Percentiles rank a stretch among this genome's conserved stretches.
phyloP scores from a whole-genome alignment of 179 eudicot genomes.

The Heliamphora pulchella region DNA sequence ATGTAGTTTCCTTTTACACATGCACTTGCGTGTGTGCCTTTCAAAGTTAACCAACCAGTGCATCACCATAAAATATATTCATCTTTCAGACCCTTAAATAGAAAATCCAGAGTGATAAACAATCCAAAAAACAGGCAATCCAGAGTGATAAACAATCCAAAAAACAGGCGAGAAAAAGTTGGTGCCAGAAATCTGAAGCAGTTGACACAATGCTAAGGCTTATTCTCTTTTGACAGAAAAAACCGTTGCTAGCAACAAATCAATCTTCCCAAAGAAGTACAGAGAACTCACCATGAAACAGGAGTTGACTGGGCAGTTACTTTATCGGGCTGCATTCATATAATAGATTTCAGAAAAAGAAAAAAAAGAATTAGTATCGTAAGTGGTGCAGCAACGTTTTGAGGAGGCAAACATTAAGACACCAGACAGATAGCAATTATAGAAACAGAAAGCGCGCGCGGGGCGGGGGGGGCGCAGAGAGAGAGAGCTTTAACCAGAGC shows the following conservation, averaged over 20 bases:
- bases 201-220: background rate
- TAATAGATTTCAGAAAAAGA: background rate
- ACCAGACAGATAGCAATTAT: background rate
- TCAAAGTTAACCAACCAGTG: background rate
- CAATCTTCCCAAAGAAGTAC: slow-evolving; percentile 12
- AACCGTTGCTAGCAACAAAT: slow-evolving; percentile 5
- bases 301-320: slow-evolving; percentile 80
- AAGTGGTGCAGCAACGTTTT: background rate
- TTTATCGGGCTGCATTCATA: slow-evolving; percentile 58
- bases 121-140: too few relatives aligned
- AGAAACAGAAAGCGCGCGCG: background rate
- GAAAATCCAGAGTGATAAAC: too few relatives aligned
- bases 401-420: background rate
- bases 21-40: background rate
- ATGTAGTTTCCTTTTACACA: background rate
- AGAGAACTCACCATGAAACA: slow-evolving; percentile 79
- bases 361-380: background rate
- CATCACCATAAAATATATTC: background rate
- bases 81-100: background rate
- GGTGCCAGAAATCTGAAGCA: background rate
- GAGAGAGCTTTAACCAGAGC: background rate
- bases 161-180: background rate
- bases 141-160: background rate
- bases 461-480: background rate
- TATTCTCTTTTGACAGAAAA: background rate